Evolutionary conservation across 495 filamentous ascomycete species (phyloP), one percentile per base, ranked within the genome.

Genomic region (Chaetomium tenue): DNA sequence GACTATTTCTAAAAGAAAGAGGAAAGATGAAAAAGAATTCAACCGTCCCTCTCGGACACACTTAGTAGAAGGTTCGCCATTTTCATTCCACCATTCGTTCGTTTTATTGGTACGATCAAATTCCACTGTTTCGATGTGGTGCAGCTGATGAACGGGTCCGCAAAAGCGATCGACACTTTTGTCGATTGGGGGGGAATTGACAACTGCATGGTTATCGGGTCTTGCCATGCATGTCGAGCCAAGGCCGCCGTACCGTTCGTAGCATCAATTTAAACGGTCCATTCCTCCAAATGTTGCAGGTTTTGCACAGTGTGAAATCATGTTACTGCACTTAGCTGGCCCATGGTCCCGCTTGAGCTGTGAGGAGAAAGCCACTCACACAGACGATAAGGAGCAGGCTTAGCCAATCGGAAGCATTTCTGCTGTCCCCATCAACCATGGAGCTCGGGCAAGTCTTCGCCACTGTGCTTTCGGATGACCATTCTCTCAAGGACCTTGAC

Each of bases 361-460:
- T 23, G 46, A 33, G 52, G 18, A 33, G 52, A 55, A 33, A 37
- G 18, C 46, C 40, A 20, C 15, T 16, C 22, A 52, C 33, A 40
- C 33, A 23, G 40, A 48, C 23, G 25, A 46, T 26, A 15, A 25
- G 30, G 30, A 42, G 37, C 39, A 16, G 37, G 13, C 20, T 20
- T 5, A 30, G 58, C 58, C 58, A 60, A 60, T 60, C 11, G 30
- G 47, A 40, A 37, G 44, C 58, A 15, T 2, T 22, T 28, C 16
- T 20, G 44, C 58, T 51, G 58, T 22, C 23, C 13, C 37, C 55
- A 44, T 44, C 53, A 40, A 13, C 42, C 58, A 60, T 51, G 58
- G 46, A 60, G 58, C 58, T 50, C 44, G 44, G 54, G 30, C 54
- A 57, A 40, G 54, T 46, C 12, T 46, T 44, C 39, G 55, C 39